Conservation (phyloP, 371 early-diverging fungal genomes). For the Gilbertella persicaria region DNA sequence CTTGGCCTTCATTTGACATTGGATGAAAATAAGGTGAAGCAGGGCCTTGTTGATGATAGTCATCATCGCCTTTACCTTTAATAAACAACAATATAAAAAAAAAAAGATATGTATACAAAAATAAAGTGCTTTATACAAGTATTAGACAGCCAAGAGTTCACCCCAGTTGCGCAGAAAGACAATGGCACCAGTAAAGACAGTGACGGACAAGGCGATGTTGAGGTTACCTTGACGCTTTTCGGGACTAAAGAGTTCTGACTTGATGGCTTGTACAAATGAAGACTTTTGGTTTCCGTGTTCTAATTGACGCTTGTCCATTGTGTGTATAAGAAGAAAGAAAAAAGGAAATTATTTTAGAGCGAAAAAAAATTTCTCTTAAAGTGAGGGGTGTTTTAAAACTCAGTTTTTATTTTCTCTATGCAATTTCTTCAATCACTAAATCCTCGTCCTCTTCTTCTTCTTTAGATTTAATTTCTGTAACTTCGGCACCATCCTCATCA, state of each 20-base stretch:
- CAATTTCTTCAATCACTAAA: constrained; percentile 59
- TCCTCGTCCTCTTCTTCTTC: constrained; percentile 51
- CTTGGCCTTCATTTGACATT: constrained; percentile 26
- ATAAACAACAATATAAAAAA: constrained; percentile 12
- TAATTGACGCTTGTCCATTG: constrained; percentile 37
- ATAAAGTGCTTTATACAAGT: constrained; percentile 1
- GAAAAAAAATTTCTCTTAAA: background rate
- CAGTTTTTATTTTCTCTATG: constrained; percentile 24
- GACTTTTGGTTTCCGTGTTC: constrained; percentile 29
- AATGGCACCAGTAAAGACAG: constrained; percentile 64
- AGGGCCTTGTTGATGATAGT: constrained; percentile 32
- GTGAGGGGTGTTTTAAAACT: constrained; percentile 5
- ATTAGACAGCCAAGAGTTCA: constrained; percentile 65
- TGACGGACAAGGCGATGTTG: constrained; percentile 62
- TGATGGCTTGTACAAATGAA: constrained; percentile 44
- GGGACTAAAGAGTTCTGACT: constrained; percentile 51
- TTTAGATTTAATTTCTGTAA: constrained; percentile 22
- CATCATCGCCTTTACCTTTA: constrained; percentile 51
- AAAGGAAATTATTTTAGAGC: constrained; percentile 1
- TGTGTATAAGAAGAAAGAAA: constrained; percentile 2
- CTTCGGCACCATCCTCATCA: constrained; percentile 66
- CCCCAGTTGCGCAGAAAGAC: constrained; percentile 69
- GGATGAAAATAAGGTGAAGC: constrained; percentile 17
- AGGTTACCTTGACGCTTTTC: constrained; percentile 61
- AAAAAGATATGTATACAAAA: background rate